Percentiles rank a stretch among this genome's conserved stretches.
These are phyloP conservation scores for Colletotrichum sidae DNA, from an alignment of 2,329 filamentous ascomycete species.

Conservation along the genomic window DNA sequence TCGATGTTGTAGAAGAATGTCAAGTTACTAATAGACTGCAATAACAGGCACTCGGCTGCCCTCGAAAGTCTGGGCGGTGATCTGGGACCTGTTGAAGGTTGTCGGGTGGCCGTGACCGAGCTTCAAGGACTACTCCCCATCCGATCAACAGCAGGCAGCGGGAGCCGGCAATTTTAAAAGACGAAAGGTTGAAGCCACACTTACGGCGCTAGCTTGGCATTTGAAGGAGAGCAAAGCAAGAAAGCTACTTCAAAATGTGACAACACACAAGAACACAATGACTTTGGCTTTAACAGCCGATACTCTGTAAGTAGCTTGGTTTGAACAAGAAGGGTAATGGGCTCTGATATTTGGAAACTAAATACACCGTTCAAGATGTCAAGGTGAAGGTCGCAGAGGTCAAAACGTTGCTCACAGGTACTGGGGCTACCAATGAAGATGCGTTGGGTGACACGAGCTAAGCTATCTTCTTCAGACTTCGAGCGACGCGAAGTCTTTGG, in stretches of 20 bases:
- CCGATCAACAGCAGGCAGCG: background rate
- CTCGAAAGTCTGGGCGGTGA: background rate
- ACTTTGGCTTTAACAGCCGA: background rate
- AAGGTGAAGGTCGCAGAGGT: too few relatives aligned
- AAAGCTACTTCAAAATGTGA: background rate
- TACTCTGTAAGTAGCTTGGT: background rate
- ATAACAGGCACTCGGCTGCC: rapidly evolving
- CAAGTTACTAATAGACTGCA: background rate
- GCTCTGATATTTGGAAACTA: too few relatives aligned
- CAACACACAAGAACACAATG: background rate
- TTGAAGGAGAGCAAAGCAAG: background rate
- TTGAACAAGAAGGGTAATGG: too few relatives aligned
- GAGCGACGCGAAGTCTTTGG: background rate
- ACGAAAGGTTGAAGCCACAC: background rate
- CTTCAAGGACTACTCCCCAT: background rate
- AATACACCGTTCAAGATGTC: too few relatives aligned
- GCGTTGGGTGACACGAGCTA: background rate
- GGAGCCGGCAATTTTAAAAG: background rate
- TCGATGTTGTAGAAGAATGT: background rate
- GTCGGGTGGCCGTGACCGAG: rapidly evolving
- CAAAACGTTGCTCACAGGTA: background rate
- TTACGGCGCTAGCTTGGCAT: background rate
- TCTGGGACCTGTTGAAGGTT: background rate
- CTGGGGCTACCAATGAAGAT: too few relatives aligned
- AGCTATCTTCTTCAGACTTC: background rate